Conservation (phyloP, 176 grass and related monocot species). For the Carex littledalei region DNA sequence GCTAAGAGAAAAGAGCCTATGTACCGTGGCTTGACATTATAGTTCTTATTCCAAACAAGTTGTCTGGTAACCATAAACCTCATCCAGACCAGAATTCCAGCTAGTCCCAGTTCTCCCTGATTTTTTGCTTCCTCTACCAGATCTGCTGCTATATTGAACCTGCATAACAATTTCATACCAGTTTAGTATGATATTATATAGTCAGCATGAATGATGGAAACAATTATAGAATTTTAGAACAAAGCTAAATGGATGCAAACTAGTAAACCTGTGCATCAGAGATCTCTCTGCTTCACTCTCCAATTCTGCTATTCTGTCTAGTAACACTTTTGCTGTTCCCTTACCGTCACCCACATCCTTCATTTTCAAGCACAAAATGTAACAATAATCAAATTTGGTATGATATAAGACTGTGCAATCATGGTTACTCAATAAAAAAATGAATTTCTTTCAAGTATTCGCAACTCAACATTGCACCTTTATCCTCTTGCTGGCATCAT, state of each 20-base stretch:
- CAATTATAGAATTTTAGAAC: conserved; percentile 15
- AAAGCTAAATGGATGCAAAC: conserved; percentile 5
- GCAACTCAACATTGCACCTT: conserved; percentile 32
- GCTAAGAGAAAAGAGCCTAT: conserved; percentile 17
- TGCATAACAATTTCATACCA: conserved; percentile 25
- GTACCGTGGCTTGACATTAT: conserved; percentile 99
- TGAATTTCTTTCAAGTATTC: background rate
- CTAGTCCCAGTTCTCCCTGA: conserved; percentile 62
- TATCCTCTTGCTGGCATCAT: conserved; percentile 34
- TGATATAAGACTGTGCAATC: background rate
- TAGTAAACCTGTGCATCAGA: conserved; percentile 87
- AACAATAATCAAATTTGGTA: conserved; percentile 6
- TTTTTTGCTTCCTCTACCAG: conserved; percentile 64
- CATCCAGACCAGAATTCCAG: conserved; percentile 92
- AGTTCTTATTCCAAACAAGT: conserved; percentile 97
- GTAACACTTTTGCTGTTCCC: conserved; percentile 71
- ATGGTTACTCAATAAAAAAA: background rate
- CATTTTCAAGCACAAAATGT: conserved; percentile 30
- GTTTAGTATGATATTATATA: background rate
- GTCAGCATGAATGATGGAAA: background rate
- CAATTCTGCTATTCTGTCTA: conserved; percentile 79
- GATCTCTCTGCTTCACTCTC: conserved; percentile 89
- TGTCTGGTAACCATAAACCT: conserved; percentile 93
- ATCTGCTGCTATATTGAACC: conserved; percentile 95
- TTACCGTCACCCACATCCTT: conserved; percentile 66